A percentile compares a stretch with the other conserved stretches of the same genome.
These are phyloP conservation scores for Candida railenensis DNA, from an alignment of 805 yeast genomes.

Conservation along the genomic window DNA sequence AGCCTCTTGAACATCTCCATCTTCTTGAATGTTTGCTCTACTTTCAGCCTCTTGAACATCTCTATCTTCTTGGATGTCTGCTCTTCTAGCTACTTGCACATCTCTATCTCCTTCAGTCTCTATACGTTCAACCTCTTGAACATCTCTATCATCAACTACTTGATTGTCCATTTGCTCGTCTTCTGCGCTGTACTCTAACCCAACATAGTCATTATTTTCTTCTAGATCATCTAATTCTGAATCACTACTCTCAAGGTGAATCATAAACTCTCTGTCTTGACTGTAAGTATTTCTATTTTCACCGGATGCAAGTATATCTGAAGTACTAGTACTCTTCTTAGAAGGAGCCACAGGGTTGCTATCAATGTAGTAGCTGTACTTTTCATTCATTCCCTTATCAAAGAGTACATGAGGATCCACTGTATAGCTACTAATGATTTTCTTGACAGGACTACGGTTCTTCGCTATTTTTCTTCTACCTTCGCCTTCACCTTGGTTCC, in stretches of 20 bases:
- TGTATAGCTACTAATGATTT: conserved; percentile 30
- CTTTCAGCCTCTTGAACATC: background rate
- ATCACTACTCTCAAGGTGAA: conserved; percentile 11
- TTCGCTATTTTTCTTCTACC: background rate
- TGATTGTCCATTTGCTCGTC: too few relatives aligned
- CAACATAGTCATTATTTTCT: conserved; percentile 23
- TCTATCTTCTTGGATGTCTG: too few relatives aligned
- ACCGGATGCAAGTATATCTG: conserved; percentile 7
- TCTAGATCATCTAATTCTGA: conserved; percentile 17
- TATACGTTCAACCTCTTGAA: too few relatives aligned
- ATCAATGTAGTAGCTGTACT: conserved; percentile 27
- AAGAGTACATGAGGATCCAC: conserved; percentile 29
- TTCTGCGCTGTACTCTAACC: conserved; percentile 7
- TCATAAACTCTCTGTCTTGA: conserved; percentile 13
- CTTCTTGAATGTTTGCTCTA: background rate
- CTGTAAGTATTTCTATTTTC: background rate
- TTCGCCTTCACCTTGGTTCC: background rate
- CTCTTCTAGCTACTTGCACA: too few relatives aligned
- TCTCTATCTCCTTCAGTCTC: too few relatives aligned
- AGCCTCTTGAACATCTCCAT: background rate
- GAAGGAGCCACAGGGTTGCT: background rate
- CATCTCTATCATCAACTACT: too few relatives aligned
- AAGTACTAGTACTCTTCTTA: background rate
- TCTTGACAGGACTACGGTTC: background rate
- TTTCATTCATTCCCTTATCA: conserved; percentile 15